Percentiles rank a stretch among this genome's conserved stretches.
Evolutionary conservation across 2,329 filamentous ascomycete species (phyloP).

Genomic region (Monilinia polystroma): DNA sequence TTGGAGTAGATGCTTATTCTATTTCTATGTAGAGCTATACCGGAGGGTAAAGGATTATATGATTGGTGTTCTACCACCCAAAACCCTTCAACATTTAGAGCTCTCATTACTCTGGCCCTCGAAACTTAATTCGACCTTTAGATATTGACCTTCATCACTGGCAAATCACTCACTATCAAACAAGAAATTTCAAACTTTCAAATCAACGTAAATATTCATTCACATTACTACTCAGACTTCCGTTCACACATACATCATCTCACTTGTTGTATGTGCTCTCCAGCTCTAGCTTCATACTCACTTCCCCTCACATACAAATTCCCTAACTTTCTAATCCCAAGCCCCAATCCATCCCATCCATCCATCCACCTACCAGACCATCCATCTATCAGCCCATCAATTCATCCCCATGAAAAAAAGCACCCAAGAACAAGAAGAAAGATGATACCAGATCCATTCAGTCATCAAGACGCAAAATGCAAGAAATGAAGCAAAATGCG

Average conservation of each 20-base stretch:
- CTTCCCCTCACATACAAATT: slow-evolving; percentile 16
- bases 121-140: too few relatives aligned
- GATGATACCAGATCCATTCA: slow-evolving; percentile 22
- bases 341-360: background rate
- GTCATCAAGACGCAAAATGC: slow-evolving; percentile 13
- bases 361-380: slow-evolving; percentile 17
- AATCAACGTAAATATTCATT: background rate
- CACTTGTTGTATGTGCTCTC: background rate
- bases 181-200: background rate
- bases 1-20: too few relatives aligned
- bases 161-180: background rate
- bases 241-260: background rate
- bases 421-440: background rate
- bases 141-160: too few relatives aligned
- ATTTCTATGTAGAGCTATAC: too few relatives aligned
- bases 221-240: slow-evolving; percentile 4
- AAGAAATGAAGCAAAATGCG: slow-evolving; percentile 12
- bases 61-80: too few relatives aligned
- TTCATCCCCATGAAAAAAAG: slow-evolving; percentile 15
- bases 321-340: background rate
- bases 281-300: background rate
- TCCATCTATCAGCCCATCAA: slow-evolving; percentile 15
- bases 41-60: too few relatives aligned
- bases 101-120: too few relatives aligned
- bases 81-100: too few relatives aligned